Evolutionary conservation across 805 yeast genomes (phyloP), one percentile per base, ranked within the genome.

Genomic region (Hanseniaspora jakobsenii): DNA sequence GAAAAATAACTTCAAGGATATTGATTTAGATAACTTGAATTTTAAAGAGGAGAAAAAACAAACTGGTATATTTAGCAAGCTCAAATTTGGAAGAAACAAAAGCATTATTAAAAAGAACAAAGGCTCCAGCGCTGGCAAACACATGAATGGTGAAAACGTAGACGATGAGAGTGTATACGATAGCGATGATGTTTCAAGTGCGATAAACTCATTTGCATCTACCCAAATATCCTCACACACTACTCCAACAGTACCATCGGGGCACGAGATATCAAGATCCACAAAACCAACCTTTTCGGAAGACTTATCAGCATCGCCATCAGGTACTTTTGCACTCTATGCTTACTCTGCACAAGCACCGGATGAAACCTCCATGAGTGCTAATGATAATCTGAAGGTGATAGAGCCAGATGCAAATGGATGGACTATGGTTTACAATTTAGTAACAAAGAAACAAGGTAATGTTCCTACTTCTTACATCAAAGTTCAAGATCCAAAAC

Each of bases 381-480:
- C 73, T 0, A 86, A 87, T 9, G 93, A 81, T 24, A 54, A 59
- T 1, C 62, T 87, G 32, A 63, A 64, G 3, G 69, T 89, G 3
- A 44, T 78, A 0, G 77, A 73, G 39, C 64, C 65, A 1, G 97
- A 91, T 57, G 87, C 83, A 50, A 76, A 84, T 14, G 98, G 98
- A 0, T 89, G 98, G 98, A 81, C 94, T 2, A 62, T 65, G 52
- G 75, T 86, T 8, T 53, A 52, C n/a, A 66, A 67, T n/a, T 50
- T 64, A 2, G 55, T 59, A 18, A 71, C 71, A 4, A 75, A 74
- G 0, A 59, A 60, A 8, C 64, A 63, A 32, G 98, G 98, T 0
- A 66, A 87, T 31, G 95, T 87, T 3, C 98, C 98, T 2, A 76
- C 93, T 0, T 63, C 81, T 0, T 89, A 89, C 57, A 60, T 87